Base-by-base conservation (phyloP, 345 rosid genomes). In the Noccaea bulbosa region DNA sequence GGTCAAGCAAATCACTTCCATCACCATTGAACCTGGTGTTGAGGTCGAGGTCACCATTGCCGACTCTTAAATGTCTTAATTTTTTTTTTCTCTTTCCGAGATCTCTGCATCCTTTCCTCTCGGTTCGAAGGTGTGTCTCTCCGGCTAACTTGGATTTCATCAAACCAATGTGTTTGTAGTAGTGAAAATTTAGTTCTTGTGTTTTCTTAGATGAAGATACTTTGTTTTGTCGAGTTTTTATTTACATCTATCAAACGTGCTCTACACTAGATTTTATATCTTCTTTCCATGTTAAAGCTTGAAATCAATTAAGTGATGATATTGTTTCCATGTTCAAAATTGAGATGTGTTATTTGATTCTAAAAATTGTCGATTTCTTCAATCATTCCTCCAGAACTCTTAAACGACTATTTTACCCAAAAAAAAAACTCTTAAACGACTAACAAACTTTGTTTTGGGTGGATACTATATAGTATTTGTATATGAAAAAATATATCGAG, bases 1-100 rank as follows among this genome's bases (percentile, higher is more conserved):
- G 9, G 88, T 88, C 17, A 88, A 88, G 81, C 93, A 87, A 64
- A 84, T 87, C 61, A 84, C 86, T 16, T 83, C 90, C 20, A 87
- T 84, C 35, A 83, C 90, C 11, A 80, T 84, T 48, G 90, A 87
- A 50, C 84, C 86, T 45, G 93, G 88, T 67, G 90, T 87, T 8
- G 82, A 83, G 61, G 85, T 85, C 1, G 93, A 88, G 56, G 93
- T 85, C 56, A 84, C 83, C 20, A 81, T 82, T 41, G 86, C 87
- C 6, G 88, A 77, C 60, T 75, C 79, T 3, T 76, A 76, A 58
- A 62, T 61, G 2, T 37, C 9, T 2, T 20, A 20, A 20, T 22
- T 54, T 54, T 56, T 8, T 17, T 4, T 43, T 17, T 15, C 17
- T 4, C 12, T 1, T 40, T n/a, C 12, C 8, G 12, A 2, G 17